phyloP scores from a whole-genome alignment of 139 green algal species.

The Chlorella sp. region DNA sequence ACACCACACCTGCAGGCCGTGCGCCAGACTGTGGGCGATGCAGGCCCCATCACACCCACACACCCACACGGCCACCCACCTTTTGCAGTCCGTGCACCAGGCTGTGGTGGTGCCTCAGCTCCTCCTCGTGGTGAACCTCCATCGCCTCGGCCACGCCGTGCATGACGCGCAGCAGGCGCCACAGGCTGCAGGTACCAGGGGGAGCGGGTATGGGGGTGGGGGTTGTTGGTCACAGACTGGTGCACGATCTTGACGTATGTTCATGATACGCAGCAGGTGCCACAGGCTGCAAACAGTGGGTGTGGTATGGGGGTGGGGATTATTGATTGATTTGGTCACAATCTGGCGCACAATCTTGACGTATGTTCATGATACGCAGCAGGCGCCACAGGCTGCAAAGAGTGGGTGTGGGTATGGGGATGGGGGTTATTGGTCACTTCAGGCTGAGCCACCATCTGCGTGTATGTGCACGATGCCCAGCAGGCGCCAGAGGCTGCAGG shows the following conservation, averaged over 20 bases:
- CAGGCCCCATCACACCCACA: not conserved
- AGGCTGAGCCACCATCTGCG: not conserved
- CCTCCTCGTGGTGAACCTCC: constrained; percentile 3
- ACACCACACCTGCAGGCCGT: not conserved
- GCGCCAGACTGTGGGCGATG: too few relatives aligned
- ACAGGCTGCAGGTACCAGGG: constrained; percentile 9
- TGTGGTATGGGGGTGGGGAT: not conserved
- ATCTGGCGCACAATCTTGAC: too few relatives aligned
- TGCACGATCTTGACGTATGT: not conserved
- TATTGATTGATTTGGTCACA: too few relatives aligned
- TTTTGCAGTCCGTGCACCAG: constrained; percentile 28
- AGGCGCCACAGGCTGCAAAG: constrained; percentile 32
- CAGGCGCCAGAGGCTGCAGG: constrained; percentile 3
- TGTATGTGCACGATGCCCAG: not conserved
- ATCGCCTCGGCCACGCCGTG: constrained; percentile 37
- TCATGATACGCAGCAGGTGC: not conserved
- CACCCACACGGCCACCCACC: not conserved
- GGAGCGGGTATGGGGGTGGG: too few relatives aligned
- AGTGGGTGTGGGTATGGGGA: too few relatives aligned
- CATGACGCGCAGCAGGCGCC: constrained; percentile 35
- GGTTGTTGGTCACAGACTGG: too few relatives aligned
- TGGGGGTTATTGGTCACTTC: too few relatives aligned
- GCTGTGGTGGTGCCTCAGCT: constrained; percentile 8
- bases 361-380: constrained; percentile 33
- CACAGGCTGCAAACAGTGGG: not conserved